Base-by-base conservation (phyloP, 2,329 filamentous ascomycete species). In the Aureobasidium sp. region DNA sequence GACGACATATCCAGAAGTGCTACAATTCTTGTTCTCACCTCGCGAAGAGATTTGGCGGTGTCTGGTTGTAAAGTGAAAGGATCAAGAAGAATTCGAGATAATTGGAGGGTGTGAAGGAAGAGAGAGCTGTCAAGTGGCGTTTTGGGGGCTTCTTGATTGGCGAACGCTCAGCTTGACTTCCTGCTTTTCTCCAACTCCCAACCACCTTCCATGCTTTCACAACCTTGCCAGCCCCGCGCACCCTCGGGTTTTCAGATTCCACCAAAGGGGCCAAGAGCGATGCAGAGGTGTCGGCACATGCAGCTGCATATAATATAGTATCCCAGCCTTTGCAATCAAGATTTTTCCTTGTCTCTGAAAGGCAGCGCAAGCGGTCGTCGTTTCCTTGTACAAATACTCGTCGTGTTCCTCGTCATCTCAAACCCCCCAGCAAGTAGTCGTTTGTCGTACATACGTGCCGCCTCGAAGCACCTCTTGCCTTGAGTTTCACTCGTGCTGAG, bases 311-410 rank as follows among this genome's bases (percentile, higher is more conserved):
- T 24, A 69, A 68, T 47, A 47, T 69, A 8, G 45, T 72, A 5
- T 71, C 22, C 64, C 72, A 53, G 57, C 69, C 35, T 60, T 73
- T 55, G 70, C 71, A 55, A 67, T 73, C 41, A 59, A 53, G 53
- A 41, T 51, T 51, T 51, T 41, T 17, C 3, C 12, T 30, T 34
- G 19, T 32, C 19, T 19, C 4, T 37, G 17, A n/a, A 41, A 30
- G 17, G 29, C 49, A 35, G 39, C n/a, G 25, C 19, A n/a, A 27
- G 48, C 29, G 37, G 27, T 24, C 48, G 49, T 53, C 49, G 29
- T 44, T 21, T 16, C 19, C 22, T 24, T 41, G 48, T 51, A 51
- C 48, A 51, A 51, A 41, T 51, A 51, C 47, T 39, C 21, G n/a
- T 11, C 25, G 45, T 50, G 17, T 22, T 22, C 44, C 12, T 41